Evolutionary conservation across 148 eudicot species (phyloP).

Genomic region (Amaranthus hypochondriacus): DNA sequence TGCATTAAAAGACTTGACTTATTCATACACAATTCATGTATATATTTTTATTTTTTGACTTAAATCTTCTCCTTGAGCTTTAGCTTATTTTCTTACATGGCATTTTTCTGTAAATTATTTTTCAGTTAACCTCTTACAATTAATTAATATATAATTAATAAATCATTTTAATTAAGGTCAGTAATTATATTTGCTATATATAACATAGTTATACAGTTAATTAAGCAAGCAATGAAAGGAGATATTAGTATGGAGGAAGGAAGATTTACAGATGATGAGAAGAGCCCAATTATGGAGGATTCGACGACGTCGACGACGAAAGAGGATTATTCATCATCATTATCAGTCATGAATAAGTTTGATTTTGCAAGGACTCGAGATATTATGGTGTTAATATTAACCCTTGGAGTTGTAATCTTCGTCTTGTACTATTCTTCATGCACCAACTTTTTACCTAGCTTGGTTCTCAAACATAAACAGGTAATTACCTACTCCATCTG

Average conservation of each 20-base stretch:
- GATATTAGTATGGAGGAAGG: slow-evolving; percentile 3
- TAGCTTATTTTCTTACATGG: too few species aligned
- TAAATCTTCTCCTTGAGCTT: too few species aligned
- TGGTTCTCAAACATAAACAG: background rate
- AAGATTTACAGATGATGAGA: background rate
- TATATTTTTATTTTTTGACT: too few species aligned
- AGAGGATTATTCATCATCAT: background rate
- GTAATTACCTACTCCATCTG: background rate
- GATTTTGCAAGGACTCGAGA: slow-evolving; percentile 15
- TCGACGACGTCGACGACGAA: background rate
- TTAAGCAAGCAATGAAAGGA: too few species aligned
- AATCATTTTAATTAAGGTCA: too few species aligned
- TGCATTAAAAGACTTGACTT: too few species aligned
- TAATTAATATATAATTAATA: too few species aligned
- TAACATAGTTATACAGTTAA: too few species aligned
- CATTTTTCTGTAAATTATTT: too few species aligned
- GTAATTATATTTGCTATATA: too few species aligned
- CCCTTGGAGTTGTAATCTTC: background rate
- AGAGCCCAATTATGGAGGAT: background rate
- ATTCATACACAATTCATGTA: too few species aligned
- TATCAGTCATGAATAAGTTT: background rate
- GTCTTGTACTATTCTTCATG: background rate
- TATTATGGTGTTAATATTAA: background rate
- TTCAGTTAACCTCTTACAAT: too few species aligned
- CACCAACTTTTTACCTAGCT: background rate